Base-by-base conservation (phyloP, 805 yeast species). In the Metschnikowia lunata region DNA sequence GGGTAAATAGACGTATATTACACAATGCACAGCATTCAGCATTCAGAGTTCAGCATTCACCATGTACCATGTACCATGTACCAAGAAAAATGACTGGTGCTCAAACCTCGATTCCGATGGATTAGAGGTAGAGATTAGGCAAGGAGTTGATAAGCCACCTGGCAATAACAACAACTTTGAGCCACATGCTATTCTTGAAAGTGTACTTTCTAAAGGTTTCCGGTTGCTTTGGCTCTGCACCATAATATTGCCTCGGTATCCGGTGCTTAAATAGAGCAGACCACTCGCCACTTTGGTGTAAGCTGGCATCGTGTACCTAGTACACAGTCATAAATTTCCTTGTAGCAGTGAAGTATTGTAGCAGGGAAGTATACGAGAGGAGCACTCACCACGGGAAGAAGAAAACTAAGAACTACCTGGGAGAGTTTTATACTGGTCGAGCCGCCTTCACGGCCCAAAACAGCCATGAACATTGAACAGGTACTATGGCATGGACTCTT, bases 341-440 rank as follows among this genome's bases (percentile, higher is more conserved):
- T 18, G 59, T 59, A 40, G 68, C 62, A 26, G 76, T 71, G 48
- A 71, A 71, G n/a, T n/a, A n/a, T n/a, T n/a, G n/a, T n/a, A n/a
- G n/a, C n/a, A n/a, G n/a, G n/a, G n/a, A n/a, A n/a, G 61, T 67
- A 71, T 39, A 71, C 71, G 50, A 71, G 64, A 8, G 76, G 76
- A 10, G 75, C 76, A 44, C 71, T 65, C 1, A 69, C 74, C 13
- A 69, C 56, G 0, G 76, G 76, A 23, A 71, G 59, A 30, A 71
- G 69, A 45, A 71, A 69, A 54, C 74, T 69, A 44, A 71, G 57
- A 1, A 69, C 67, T 15, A 71, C 76, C 47, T 71, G 76, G 7
- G 75, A 69, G 3, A 71, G 61, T 52, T 71, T 71, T 69, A 71
- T 69, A 46, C 71, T 67, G 37, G 64, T 66, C 8, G 74, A 64